These are phyloP conservation scores for Chiua virens DNA, from an alignment of 768 basidiomycete genomes.

Conservation along the genomic window DNA sequence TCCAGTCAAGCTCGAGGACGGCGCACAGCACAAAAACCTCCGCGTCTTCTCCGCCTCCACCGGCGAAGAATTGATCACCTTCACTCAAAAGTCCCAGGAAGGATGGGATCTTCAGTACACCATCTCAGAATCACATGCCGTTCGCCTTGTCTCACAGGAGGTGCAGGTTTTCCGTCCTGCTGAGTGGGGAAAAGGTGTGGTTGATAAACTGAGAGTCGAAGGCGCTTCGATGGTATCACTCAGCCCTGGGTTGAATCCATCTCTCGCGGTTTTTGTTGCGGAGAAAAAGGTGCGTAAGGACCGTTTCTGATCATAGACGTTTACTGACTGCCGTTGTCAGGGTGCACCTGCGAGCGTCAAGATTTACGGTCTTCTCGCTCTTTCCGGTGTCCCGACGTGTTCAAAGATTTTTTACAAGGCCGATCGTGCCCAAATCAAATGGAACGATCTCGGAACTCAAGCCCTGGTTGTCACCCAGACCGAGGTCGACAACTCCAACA, in stretches of 20 bases:
- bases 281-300: constrained; percentile 90
- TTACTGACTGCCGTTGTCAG: constrained; percentile 34
- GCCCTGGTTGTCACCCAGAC: constrained; percentile 91
- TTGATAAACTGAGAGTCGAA: constrained; percentile 81
- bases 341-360: constrained; percentile 87
- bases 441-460: constrained; percentile 93
- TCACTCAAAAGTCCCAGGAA: constrained; percentile 89
- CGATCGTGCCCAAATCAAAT: constrained; percentile 90
- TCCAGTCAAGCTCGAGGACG: constrained; percentile 83
- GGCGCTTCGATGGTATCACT: constrained; percentile 74
- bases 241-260: constrained; percentile 84
- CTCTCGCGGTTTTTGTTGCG: constrained; percentile 87
- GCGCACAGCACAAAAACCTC: constrained; percentile 90
- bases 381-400: constrained; percentile 66
- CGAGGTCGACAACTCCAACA: constrained; percentile 95
- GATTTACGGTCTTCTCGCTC: constrained; percentile 71
- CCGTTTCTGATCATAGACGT: neutral
- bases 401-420: constrained; percentile 96
- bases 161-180: constrained; percentile 82
- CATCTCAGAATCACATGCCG: constrained; percentile 81
- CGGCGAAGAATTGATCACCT: constrained; percentile 83
- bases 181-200: constrained; percentile 76
- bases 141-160: constrained; percentile 77
- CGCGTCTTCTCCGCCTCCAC: constrained; percentile 85
- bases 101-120: constrained; percentile 93